Evolutionary conservation across 192 early-diverging fungal species (phyloP).

Genomic region (Entophlyctis helioformis): DNA sequence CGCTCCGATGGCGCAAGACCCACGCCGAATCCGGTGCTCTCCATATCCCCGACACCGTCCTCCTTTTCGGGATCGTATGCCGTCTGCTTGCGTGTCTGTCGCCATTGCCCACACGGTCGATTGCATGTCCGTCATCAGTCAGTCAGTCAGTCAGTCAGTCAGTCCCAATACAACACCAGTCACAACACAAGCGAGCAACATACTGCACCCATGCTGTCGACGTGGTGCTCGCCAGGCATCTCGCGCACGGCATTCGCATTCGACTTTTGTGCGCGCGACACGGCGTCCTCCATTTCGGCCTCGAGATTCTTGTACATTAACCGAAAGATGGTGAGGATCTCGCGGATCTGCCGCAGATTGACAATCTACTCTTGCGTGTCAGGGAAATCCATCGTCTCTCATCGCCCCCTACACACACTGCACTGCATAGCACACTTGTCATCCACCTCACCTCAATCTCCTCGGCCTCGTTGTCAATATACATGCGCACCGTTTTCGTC

Average conservation of each 20-base stretch:
- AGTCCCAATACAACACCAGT: no score
- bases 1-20: conserved; percentile 33
- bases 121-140: no score
- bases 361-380: conserved; percentile 37
- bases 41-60: conserved; percentile 47
- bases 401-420: no score
- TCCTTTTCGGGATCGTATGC: conserved; percentile 33
- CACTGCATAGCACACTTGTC: no score
- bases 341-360: conserved; percentile 42
- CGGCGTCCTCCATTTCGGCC: conserved; percentile 25
- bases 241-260: no score
- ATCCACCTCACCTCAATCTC: conserved; percentile 34
- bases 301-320: conserved; percentile 35
- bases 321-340: conserved; percentile 35
- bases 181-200: no score
- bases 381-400: no score
- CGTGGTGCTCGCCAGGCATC: no score
- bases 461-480: conserved; percentile 36
- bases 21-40: conserved; percentile 42
- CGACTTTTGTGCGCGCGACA: neutral
- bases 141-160: no score
- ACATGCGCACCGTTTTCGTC: conserved; percentile 28
- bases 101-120: no score
- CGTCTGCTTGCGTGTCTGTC: no score
- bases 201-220: no score